Evolutionary conservation across 805 yeast species (phyloP), one percentile per base, ranked within the genome.

Genomic region (Debaryomyces maramus): DNA sequence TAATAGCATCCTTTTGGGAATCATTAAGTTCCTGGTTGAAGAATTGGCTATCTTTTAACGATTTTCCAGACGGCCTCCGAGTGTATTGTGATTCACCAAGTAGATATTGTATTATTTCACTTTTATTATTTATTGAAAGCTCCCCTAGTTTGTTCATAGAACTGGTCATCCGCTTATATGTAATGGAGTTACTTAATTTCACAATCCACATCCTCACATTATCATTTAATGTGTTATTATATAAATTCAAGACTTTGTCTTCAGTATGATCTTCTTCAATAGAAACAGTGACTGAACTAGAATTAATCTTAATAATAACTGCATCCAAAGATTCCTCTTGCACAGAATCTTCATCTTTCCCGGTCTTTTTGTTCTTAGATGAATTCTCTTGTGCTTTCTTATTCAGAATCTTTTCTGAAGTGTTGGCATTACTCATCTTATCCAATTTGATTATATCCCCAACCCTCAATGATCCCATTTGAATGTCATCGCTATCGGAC

Each of bases 401-500:
- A 37, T 53, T 55, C 38, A 50, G 54, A n/a, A 37, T 42, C 3
- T 39, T 44, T 4, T 60, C 46, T 3, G 45, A 40, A 11, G 51
- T 13, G 1, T 58, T 46, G 11, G 53, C 14, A 2, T 56, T 46
- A 0, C 70, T 65, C 67, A 74, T 69, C 39, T 63, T 66, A 16
- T 81, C 80, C 9, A 87, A 44, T 48, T 71, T 75, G 2, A 88
- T 90, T 30, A 87, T 81, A 61, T 88, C 97, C 10, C 96, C 96
- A 3, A 76, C 74, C 47, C 80, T 73, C 19, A 88, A 58, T 17
- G 77, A 78, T 0, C 86, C 84, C 13, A 63, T 47, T 10, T 65
- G 70, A 5, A 77, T 55, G 20, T 54, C 62, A 18, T 45, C 50
- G 10, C 58, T 50, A 57, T 51, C 38, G 64, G 35, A 53, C 17